Conservation (phyloP, 2,329 filamentous ascomycete genomes). For the Zelopaecilomyces penicillatus region DNA sequence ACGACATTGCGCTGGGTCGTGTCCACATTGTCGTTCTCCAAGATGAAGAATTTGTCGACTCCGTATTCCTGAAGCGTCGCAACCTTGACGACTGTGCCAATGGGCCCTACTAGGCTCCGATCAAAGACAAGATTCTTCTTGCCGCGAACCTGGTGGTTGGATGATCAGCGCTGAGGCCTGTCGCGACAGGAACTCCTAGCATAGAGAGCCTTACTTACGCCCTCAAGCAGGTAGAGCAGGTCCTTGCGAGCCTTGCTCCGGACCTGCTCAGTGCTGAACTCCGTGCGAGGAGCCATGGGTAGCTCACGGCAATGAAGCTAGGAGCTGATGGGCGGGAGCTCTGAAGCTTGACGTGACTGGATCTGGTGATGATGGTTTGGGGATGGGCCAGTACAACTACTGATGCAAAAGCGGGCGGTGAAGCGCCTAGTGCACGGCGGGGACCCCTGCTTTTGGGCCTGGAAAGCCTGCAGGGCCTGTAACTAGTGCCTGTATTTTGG, state of each 20-base stretch:
- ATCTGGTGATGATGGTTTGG: no score
- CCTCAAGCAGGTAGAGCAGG: slow-evolving; percentile 83
- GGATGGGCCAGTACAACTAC: no score
- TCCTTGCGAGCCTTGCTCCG: slow-evolving; percentile 79
- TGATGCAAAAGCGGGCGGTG: neutral
- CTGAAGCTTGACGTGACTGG: neutral
- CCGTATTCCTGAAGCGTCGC: slow-evolving; percentile 94
- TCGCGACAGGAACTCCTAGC: neutral
- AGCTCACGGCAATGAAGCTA: slow-evolving; percentile 33
- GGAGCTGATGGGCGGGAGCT: slow-evolving; percentile 7
- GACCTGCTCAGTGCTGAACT: slow-evolving; percentile 68
- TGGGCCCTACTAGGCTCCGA: slow-evolving; percentile 76
- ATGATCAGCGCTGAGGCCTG: no score
- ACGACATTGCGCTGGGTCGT: slow-evolving; percentile 91
- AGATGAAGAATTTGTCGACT: slow-evolving; percentile 92
- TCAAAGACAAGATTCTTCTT: slow-evolving; percentile 98
- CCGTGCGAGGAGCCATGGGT: slow-evolving; percentile 59
- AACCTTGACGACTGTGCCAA: slow-evolving; percentile 90
- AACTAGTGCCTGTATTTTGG: no score
- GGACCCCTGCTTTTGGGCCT: neutral
- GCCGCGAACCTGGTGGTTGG: slow-evolving; percentile 66
- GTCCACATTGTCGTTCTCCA: slow-evolving; percentile 93
- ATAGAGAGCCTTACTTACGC: slow-evolving; percentile 58
- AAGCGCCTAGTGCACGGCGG: neutral
- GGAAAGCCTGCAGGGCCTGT: no score